phyloP scores from a whole-genome alignment of 2,329 filamentous ascomycete genomes.

The Diaporthe sp. region DNA sequence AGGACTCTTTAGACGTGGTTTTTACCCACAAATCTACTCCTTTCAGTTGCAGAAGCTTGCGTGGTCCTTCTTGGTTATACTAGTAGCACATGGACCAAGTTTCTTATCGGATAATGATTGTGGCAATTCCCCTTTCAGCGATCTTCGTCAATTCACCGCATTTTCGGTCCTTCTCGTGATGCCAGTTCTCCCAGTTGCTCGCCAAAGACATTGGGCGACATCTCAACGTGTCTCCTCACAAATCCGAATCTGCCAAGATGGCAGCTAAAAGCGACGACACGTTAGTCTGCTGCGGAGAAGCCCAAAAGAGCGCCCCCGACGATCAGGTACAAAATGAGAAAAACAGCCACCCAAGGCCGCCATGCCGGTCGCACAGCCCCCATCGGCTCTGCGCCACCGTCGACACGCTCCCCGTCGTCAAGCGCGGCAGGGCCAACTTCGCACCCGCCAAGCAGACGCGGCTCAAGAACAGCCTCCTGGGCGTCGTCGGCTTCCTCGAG shows the following conservation, averaged over 20 bases:
- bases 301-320: background rate
- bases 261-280: constrained; percentile 4
- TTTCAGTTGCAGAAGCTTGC: background rate
- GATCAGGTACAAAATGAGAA: constrained; percentile 10
- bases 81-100: background rate
- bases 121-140: background rate
- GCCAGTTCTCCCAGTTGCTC: background rate
- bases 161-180: constrained; percentile 6
- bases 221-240: background rate
- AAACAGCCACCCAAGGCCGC: background rate
- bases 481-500: constrained; percentile 63
- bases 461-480: constrained; percentile 41
- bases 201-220: background rate
- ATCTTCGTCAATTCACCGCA: background rate
- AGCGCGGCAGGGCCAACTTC: background rate
- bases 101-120: constrained; percentile 8
- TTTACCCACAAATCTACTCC: background rate
- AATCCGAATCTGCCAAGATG: background rate
- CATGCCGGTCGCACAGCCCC: background rate
- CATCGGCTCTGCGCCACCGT: constrained; percentile 7
- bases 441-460: background rate
- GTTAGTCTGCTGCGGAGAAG: background rate
- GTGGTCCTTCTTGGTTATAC: constrained; percentile 5
- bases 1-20: background rate
- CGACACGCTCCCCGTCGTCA: constrained; percentile 4